Conservation (phyloP, 2,329 filamentous ascomycete species). For the Rhytidhysteron rufulum region DNA sequence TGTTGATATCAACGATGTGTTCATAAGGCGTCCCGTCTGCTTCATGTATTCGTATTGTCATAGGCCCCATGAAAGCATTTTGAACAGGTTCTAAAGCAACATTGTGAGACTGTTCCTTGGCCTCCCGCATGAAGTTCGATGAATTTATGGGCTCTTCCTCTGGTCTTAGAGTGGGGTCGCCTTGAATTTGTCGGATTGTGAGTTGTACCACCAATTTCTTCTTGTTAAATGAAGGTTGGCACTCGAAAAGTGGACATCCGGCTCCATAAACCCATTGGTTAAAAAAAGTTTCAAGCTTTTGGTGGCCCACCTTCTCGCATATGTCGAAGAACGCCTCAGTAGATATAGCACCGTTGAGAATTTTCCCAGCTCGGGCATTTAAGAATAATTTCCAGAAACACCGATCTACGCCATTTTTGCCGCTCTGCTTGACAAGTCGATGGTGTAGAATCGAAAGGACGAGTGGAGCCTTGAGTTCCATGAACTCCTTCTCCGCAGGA, state of each 20-base stretch:
- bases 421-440: slow-evolving; percentile 81
- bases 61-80: slow-evolving; percentile 86
- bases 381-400: slow-evolving; percentile 84
- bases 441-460: slow-evolving; percentile 94
- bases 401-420: slow-evolving; percentile 75
- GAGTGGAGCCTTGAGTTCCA: slow-evolving; percentile 83
- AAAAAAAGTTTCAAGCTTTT: slow-evolving; percentile 86
- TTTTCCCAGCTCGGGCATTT: slow-evolving; percentile 77
- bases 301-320: slow-evolving; percentile 85
- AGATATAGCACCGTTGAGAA: slow-evolving; percentile 66
- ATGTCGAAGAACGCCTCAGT: slow-evolving; percentile 74
- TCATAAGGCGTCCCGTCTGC: slow-evolving; percentile 97
- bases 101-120: slow-evolving; percentile 71
- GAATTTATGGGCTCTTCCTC: slow-evolving; percentile 53
- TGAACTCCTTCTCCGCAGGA: slow-evolving; percentile 81
- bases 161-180: slow-evolving; percentile 20
- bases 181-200: slow-evolving; percentile 66
- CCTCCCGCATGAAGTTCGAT: slow-evolving; percentile 75
- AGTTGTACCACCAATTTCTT: slow-evolving; percentile 95
- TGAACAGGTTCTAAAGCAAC: slow-evolving; percentile 68
- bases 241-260: slow-evolving; percentile 83
- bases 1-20: slow-evolving; percentile 93
- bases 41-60: slow-evolving; percentile 97
- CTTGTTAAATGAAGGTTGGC: slow-evolving; percentile 92
- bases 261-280: slow-evolving; percentile 86